Base-by-base conservation (phyloP, 495 filamentous ascomycete genomes). In the Neurospora tetrasperma region DNA sequence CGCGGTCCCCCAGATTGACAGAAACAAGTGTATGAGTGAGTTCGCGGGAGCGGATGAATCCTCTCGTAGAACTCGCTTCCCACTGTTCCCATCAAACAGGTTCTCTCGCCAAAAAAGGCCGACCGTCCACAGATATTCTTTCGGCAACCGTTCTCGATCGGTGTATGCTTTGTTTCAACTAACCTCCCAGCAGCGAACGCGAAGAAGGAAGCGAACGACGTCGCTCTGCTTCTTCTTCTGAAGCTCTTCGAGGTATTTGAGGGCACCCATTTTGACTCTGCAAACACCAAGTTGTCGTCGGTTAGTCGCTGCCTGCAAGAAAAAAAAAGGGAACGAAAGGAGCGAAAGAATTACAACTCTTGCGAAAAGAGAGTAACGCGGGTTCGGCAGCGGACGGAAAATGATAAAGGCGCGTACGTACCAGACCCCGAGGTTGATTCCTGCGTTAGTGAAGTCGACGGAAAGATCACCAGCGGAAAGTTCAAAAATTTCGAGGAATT, bases 221-320 rank as follows among this genome's bases (percentile, higher is more conserved):
- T 99, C 96, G 82, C 93, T 96, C 89, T 99, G 96, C 93, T 99
- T 99, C 92, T 97, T 97, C 93, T 98, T 98, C 83, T 96, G 93
- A 84, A 99, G 91, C 89, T 99, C 96, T 89, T 98, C 96, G 86
- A 98, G 92, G 88, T 98, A 98, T 87, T 98, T 98, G 85, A 96
- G 91, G 86, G 93, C 93, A 88, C 93, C 93, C 93, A 96, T 94
- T 86, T 84, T 86, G 82, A 79, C 83, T 85, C 74, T 81, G 46
- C 38, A 35, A 48, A 71, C 14, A 42, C 27, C 44, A 43, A 27
- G 35, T 66, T 10, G 54, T 66, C 14, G 54, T 66, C 54, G 54
- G 54, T 66, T 38, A 66, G 54, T 66, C 54, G 27, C 54, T 66
- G 54, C 27, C 54, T 66, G 54, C 54, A 66, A 66, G 14, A 27